Conservation (phyloP, 2,329 filamentous ascomycete genomes). For the Fusarium acutatum region DNA sequence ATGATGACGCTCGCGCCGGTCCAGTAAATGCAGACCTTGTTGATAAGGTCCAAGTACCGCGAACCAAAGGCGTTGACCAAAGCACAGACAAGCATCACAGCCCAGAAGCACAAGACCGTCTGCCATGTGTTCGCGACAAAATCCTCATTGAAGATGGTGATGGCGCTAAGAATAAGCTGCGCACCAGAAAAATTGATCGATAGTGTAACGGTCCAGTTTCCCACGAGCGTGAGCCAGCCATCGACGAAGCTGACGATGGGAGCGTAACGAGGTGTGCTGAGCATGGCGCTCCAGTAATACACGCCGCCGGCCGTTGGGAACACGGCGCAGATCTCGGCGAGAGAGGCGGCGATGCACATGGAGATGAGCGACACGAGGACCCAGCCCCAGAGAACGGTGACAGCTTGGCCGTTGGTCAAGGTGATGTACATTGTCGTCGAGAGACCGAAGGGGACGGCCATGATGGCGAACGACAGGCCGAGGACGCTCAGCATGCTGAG, state of each 20-base stretch:
- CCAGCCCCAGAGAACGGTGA: constrained; percentile 79
- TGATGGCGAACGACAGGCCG: constrained; percentile 60
- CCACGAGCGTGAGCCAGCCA: constrained; percentile 77
- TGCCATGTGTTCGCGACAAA: constrained; percentile 73
- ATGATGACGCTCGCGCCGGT: constrained; percentile 73
- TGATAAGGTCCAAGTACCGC: constrained; percentile 70
- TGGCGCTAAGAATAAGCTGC: constrained; percentile 73
- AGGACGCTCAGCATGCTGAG: constrained; percentile 60
- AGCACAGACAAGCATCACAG: constrained; percentile 70
- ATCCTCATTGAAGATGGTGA: constrained; percentile 69
- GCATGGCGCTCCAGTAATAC: constrained; percentile 78
- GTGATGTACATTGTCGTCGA: constrained; percentile 58
- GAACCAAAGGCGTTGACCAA: constrained; percentile 72
- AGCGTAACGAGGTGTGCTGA: constrained; percentile 68
- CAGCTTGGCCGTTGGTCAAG: constrained; percentile 76
- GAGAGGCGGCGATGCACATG: constrained; percentile 73
- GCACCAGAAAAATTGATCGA: constrained; percentile 77
- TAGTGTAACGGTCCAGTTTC: constrained; percentile 75
- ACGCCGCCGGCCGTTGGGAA: constrained; percentile 69
- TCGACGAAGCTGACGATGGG: constrained; percentile 75
- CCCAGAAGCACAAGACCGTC: constrained; percentile 78
- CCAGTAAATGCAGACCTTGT: constrained; percentile 78
- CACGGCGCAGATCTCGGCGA: constrained; percentile 78
- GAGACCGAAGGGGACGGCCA: constrained; percentile 60
- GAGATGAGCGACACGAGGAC: constrained; percentile 72